Percentiles rank a stretch among this genome's conserved stretches.
Evolutionary conservation across 352 stramenopile species (phyloP).

Genomic region (Phytophthora ohioensis): DNA sequence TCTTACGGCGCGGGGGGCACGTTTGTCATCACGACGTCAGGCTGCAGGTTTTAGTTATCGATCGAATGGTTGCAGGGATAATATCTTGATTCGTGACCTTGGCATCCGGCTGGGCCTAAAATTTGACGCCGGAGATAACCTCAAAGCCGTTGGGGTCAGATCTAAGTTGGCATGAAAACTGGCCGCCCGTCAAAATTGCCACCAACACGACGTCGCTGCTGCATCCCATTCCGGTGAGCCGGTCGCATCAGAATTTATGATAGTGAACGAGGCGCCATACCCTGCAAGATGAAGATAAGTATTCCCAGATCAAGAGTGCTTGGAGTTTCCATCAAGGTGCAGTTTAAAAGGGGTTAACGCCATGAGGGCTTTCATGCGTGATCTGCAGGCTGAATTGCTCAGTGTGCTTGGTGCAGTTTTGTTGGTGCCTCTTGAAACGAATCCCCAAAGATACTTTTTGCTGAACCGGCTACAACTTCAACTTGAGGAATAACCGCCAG

Average conservation of each 20-base stretch:
- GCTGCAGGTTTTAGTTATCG: background rate
- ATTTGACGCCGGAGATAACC: constrained; percentile 16
- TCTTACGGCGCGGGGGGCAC: constrained; percentile 3
- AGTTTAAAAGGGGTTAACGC: background rate
- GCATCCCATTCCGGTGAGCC: constrained; percentile 6
- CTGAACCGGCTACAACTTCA: constrained; percentile 44
- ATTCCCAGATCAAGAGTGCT: constrained; percentile 3
- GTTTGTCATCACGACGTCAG: constrained; percentile 27
- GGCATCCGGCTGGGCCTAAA: background rate
- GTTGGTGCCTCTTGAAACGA: constrained; percentile 18
- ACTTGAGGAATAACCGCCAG: constrained; percentile 22
- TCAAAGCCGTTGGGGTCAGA: constrained; percentile 20
- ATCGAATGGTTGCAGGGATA: background rate
- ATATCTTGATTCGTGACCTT: background rate
- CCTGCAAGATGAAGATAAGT: background rate
- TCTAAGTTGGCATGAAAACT: constrained; percentile 17
- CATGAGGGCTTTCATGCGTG: background rate
- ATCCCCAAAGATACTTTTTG: constrained; percentile 27
- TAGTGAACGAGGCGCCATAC: background rate
- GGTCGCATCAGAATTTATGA: background rate
- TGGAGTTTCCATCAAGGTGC: background rate
- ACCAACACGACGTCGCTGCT: constrained; percentile 12
- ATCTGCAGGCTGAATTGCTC: background rate
- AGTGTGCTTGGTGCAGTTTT: background rate
- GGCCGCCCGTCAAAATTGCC: constrained; percentile 23